Evolutionary conservation across 164 flowering plant genomes (phyloP), one percentile per base, ranked within the genome.

Genomic region (Chloranthus sessilifolius): DNA sequence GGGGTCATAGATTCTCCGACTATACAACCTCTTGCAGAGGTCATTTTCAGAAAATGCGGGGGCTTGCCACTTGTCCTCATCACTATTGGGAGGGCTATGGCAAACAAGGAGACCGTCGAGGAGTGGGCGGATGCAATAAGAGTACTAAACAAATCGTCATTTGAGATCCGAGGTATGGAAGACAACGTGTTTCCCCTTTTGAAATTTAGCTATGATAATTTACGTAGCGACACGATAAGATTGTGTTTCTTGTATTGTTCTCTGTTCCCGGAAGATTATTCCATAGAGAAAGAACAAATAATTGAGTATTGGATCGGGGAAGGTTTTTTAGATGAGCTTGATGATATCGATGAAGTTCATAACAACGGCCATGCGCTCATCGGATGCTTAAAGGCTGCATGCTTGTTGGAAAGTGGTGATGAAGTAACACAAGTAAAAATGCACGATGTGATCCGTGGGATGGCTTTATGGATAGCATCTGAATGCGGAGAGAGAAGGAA

Each of bases 381-480:
- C 20, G 54, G 40, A 40, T 21, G 30, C 24, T 39, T 58, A 16
- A 39, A 48, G 40, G 40, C 9, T n/a, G 54, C 54, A 10, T 48
- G 61, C 47, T 39, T 58, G 40, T 31, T 58, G 30, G 61, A 58
- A 34, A 15, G 37, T 29, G 33, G 19, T 22, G 33, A n/a, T 47
- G 55, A 24, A 49, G 43, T 34, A 52, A 43, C 8, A 7, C 0
- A 14, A 15, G 56, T 35, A 6, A 59, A 43, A 47, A 51, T 58
- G 43, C 62, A 58, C 8, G 55, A 58, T 43, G 42, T 58, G 28
- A 40, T 49, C 5, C 48, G 48, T 29, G 48, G 33, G 9, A 8
- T 58, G 26, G 62, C 60, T 12, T 41, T 49, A 15, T 48, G 62
- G 55, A 49, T 58, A 20, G 39, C 62, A 9, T 58, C 48, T 25